phyloP scores from a whole-genome alignment of 2,329 filamentous ascomycete genomes.

The Zasmidium cellare region DNA sequence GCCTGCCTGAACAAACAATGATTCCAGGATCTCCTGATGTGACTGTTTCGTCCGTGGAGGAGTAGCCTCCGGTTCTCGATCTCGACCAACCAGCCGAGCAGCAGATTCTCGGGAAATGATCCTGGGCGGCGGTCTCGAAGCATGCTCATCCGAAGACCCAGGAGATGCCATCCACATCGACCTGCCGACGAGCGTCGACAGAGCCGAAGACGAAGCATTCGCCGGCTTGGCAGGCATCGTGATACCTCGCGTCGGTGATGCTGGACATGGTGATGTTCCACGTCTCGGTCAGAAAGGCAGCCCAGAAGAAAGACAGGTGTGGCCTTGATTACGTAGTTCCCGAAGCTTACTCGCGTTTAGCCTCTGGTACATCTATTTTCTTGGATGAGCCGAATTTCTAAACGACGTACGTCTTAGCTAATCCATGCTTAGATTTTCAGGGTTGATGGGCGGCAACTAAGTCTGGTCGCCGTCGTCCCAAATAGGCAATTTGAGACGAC shows the following conservation, averaged over 20 bases:
- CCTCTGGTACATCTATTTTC: background rate
- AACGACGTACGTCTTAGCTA: background rate
- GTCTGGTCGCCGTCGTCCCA: background rate
- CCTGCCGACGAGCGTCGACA: background rate
- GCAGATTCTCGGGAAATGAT: background rate
- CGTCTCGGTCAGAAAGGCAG: background rate
- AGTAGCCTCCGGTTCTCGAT: background rate
- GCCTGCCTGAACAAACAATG: background rate
- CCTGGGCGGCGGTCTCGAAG: background rate
- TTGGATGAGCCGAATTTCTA: background rate
- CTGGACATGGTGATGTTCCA: background rate
- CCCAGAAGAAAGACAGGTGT: background rate
- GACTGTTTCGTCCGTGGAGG: background rate
- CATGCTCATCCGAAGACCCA: background rate
- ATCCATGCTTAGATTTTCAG: background rate
- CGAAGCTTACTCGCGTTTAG: background rate
- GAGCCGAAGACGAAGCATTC: background rate
- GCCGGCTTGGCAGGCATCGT: background rate
- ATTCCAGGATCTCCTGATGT: background rate
- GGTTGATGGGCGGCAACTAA: background rate
- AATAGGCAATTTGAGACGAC: background rate
- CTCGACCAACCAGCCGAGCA: background rate
- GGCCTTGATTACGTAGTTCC: background rate
- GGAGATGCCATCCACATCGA: constrained; percentile 1
- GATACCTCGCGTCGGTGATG: background rate